Evolutionary conservation across 441 rosid genomes (phyloP).

Genomic region (Populus tomentosa): DNA sequence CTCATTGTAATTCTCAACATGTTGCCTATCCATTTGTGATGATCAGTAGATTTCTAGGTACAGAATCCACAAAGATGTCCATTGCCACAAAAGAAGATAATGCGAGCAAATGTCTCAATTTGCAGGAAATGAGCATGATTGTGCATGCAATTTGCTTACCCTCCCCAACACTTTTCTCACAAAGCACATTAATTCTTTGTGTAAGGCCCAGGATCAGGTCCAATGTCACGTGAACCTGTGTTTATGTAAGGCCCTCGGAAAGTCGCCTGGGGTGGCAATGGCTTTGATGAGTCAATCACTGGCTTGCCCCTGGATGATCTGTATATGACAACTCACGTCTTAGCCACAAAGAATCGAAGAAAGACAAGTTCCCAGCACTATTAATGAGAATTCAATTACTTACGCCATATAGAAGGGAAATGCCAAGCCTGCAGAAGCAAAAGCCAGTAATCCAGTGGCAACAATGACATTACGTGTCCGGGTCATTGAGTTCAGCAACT

Average conservation of each 20-base stretch:
- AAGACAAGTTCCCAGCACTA: neutral
- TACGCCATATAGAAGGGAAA: constrained; percentile 89
- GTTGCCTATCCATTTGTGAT: neutral
- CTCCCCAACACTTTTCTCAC: neutral
- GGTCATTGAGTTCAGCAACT: constrained; percentile 28
- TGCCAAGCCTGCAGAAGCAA: constrained; percentile 72
- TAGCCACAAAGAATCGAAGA: neutral
- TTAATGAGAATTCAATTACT: constrained; percentile 20
- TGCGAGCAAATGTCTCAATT: neutral
- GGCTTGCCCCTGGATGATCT: constrained; percentile 64
- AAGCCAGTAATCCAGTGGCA: constrained; percentile 64
- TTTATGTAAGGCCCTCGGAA: constrained; percentile 94
- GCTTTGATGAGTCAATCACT: constrained; percentile 79
- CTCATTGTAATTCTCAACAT: neutral
- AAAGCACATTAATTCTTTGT: constrained; percentile 49
- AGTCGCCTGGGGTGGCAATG: constrained; percentile 90
- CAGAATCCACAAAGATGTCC: constrained; percentile 1
- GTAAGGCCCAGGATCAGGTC: constrained; percentile 74
- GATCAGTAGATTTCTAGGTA: neutral
- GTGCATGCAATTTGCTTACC: neutral
- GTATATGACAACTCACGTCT: constrained; percentile 9
- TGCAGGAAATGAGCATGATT: neutral
- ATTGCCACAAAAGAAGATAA: neutral
- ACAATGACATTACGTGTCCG: constrained; percentile 54
- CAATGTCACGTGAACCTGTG: constrained; percentile 87